These are phyloP conservation scores for Vaccinium darrowii DNA, from an alignment of 148 eudicot species.

Conservation along the genomic window DNA sequence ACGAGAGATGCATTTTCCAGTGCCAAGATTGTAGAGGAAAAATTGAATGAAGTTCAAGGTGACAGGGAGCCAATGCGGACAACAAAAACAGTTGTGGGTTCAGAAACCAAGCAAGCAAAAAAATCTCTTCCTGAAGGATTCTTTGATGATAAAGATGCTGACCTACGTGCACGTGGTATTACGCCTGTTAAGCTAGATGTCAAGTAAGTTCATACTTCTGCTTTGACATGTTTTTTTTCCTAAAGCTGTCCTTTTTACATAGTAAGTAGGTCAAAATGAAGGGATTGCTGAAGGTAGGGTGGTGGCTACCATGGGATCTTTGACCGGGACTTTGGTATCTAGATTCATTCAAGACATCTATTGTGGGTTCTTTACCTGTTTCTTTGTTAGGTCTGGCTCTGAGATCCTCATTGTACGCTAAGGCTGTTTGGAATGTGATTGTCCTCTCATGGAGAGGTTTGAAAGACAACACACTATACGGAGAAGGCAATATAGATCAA, in stretches of 20 bases:
- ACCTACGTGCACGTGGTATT: slow-evolving; percentile 95
- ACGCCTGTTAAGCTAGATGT: slow-evolving; percentile 78
- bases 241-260: not conserved
- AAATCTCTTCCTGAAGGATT: slow-evolving; percentile 87
- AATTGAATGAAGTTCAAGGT: slow-evolving; percentile 28
- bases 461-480: not conserved
- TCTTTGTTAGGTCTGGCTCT: not conserved
- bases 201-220: slow-evolving; percentile 48
- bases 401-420: not conserved
- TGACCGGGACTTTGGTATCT: not conserved
- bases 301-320: not conserved
- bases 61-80: slow-evolving; percentile 19
- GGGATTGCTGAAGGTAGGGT: not conserved
- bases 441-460: not conserved
- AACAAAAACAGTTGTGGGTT: slow-evolving; percentile 15
- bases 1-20: slow-evolving; percentile 25
- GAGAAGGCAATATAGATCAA: not conserved
- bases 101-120: slow-evolving; percentile 50
- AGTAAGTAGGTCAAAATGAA: not conserved
- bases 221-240: not conserved
- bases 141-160: slow-evolving; percentile 92
- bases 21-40: slow-evolving; percentile 29
- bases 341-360: not conserved
- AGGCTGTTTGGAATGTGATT: slow-evolving; percentile 1
- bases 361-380: not conserved